Evolutionary conservation across 345 rosid species (phyloP), one percentile per base, ranked within the genome.

Genomic region (Eucalyptus dawsonii): DNA sequence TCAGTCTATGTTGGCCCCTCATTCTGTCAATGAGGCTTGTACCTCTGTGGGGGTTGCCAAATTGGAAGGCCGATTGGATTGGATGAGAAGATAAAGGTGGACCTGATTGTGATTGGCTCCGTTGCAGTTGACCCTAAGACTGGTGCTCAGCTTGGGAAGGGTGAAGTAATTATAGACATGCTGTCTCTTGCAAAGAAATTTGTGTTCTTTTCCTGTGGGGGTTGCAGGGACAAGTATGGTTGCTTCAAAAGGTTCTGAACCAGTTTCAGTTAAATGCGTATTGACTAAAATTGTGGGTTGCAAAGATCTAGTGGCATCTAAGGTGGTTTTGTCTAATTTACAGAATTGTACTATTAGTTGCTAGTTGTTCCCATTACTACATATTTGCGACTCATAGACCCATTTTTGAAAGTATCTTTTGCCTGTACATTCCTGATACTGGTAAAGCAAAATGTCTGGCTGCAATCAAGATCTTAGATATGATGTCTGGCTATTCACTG

Each of bases 81-180:
- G 89, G 99, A 97, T 93, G 95, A 96, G 89, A 95, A 94, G 91
- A 93, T 96, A 89, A 93, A 95, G 91, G 97, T 97, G 7, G 97
- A 97, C 91, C 91, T 96, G 17, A 94, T 96, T 90, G 96, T 96
- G 22, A 91, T 94, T 80, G 99, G 98, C 76, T 97, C 99, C 4
- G 97, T 97, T 89, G 99, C 99, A 76, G 99, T 97, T 88, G 94
- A 96, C 86, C 97, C 98, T 9, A 94, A 81, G 80, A 96, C 98
- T 0, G 99, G 99, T 83, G 98, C 99, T 93, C 93, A 96, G 54
- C 94, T 97, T 86, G 99, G 98, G 91, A 97, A 96, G 90, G 99
- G 99, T 89, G 97, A 97, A 96, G 98, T 95, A 89, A 87, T 50
- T 9, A 31, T 89, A 51, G 58, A 50, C 81, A 72, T 17, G 44